phyloP scores from a whole-genome alignment of 1,284 basidiomycete species.

The Leccinum fallax region DNA sequence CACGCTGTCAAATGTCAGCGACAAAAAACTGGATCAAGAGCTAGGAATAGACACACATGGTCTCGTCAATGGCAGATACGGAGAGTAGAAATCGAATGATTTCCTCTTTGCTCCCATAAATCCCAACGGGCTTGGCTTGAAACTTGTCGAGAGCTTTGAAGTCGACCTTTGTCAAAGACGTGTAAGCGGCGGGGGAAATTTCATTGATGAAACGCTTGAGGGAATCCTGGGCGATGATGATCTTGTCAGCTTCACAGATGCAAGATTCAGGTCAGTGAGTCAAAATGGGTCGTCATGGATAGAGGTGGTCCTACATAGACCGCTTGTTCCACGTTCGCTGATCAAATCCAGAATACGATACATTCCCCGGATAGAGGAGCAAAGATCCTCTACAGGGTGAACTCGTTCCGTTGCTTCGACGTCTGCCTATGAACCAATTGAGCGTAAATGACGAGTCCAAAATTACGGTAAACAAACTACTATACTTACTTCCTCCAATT shows the following conservation, averaged over 20 bases:
- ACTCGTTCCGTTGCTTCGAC: constrained; percentile 8
- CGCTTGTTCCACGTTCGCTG: constrained; percentile 51
- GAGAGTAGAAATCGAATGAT: constrained; percentile 48
- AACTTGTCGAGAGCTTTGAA: constrained; percentile 51
- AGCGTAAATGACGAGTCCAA: neutral
- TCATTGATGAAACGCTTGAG: constrained; percentile 48
- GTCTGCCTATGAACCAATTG: constrained; percentile 16
- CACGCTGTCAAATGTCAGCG: constrained; percentile 13
- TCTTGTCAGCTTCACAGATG: constrained; percentile 51
- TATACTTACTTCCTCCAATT: constrained; percentile 18
- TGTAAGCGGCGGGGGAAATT: constrained; percentile 49
- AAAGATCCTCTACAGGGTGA: constrained; percentile 29
- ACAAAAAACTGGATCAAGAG: neutral
- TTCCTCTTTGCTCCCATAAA: constrained; percentile 55
- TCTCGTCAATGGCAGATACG: constrained; percentile 38
- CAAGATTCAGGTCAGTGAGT: constrained; percentile 3
- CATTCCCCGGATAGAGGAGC: constrained; percentile 41
- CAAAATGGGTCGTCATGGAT: neutral
- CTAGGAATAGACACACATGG: constrained; percentile 35
- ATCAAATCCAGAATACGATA: constrained; percentile 60
- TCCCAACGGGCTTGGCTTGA: constrained; percentile 48
- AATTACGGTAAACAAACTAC: neutral
- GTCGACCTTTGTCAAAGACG: constrained; percentile 54
- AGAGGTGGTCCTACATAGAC: constrained; percentile 44
- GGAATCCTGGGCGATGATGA: constrained; percentile 56